These are phyloP conservation scores for Papiliotrema nemorosa DNA, from an alignment of 1,284 basidiomycete genomes.

Conservation along the genomic window DNA sequence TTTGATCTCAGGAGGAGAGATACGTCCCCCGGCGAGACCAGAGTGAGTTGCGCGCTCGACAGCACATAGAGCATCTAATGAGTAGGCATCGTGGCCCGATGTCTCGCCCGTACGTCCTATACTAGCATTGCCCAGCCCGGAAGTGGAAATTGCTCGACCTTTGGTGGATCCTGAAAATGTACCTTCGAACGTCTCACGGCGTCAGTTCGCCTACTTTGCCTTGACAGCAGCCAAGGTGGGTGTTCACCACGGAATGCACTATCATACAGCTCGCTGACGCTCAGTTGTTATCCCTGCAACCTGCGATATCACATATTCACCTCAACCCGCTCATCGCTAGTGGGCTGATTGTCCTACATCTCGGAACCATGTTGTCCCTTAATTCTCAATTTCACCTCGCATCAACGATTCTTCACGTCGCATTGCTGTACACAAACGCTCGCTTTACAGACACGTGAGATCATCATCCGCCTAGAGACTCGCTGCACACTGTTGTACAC, in stretches of 20 bases:
- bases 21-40: not conserved
- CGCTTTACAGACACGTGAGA: no score
- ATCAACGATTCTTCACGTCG: no score
- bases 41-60: not conserved
- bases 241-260: no score
- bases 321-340: not conserved
- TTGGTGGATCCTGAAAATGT: not conserved
- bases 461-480: no score
- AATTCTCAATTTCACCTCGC: no score
- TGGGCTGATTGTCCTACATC: no score
- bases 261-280: not conserved
- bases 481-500: no score
- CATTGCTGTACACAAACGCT: no score
- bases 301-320: not conserved
- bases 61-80: not conserved
- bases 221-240: not conserved
- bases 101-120: constrained; percentile 1
- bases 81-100: not conserved
- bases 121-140: constrained; percentile 4
- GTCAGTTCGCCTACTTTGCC: not conserved
- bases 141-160: not conserved
- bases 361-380: no score
- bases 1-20: no score
- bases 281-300: not conserved
- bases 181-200: not conserved